phyloP scores from a whole-genome alignment of 768 basidiomycete genomes.

The Mycena indigotica region DNA sequence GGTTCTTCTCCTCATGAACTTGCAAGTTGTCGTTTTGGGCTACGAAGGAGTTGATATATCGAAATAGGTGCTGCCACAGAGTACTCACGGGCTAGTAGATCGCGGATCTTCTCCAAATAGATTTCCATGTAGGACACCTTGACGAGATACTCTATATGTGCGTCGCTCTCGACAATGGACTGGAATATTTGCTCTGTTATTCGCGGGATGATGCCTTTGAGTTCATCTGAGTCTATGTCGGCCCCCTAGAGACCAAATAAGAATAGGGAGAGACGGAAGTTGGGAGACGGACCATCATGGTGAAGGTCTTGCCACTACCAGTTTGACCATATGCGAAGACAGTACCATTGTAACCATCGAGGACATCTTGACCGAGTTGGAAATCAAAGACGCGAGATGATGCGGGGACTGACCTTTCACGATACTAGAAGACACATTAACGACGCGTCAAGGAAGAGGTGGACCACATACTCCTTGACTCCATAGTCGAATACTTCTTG shows the following conservation, averaged over 20 bases:
- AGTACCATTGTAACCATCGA: conserved; percentile 98
- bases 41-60: conserved; percentile 27
- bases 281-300: conserved; percentile 84
- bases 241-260: conserved; percentile 65
- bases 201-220: conserved; percentile 95
- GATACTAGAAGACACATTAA: conserved; percentile 53
- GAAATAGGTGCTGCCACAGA: conserved; percentile 1
- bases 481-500: conserved; percentile 98
- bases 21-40: conserved; percentile 98
- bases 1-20: conserved; percentile 96
- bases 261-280: conserved; percentile 11
- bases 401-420: conserved; percentile 67
- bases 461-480: conserved; percentile 81
- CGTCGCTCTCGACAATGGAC: conserved; percentile 93
- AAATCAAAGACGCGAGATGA: conserved; percentile 7
- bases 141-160: conserved; percentile 95
- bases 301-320: conserved; percentile 90
- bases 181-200: conserved; percentile 99
- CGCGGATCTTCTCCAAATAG: conserved; percentile 93
- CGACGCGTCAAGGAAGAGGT: conserved; percentile 5
- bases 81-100: conserved; percentile 89
- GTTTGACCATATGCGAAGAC: conserved; percentile 89
- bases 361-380: conserved; percentile 71
- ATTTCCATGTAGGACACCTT: conserved; percentile 99
- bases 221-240: conserved; percentile 91